These are phyloP conservation scores for Ganoderma leucocontextum DNA, from an alignment of 1,284 basidiomycete species.

Conservation along the genomic window DNA sequence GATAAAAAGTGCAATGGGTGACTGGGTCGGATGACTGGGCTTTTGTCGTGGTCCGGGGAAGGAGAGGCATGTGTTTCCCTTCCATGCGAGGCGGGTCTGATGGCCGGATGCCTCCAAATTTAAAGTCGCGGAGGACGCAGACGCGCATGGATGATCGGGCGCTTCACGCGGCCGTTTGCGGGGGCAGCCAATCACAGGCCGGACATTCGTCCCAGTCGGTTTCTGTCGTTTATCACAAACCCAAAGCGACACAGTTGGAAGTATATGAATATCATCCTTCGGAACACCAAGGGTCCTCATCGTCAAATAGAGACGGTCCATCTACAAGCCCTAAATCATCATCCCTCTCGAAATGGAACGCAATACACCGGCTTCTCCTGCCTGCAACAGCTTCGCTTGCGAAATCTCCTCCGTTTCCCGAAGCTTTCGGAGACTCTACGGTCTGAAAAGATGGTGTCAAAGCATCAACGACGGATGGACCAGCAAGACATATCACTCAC, in stretches of 20 bases:
- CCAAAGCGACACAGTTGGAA: not conserved
- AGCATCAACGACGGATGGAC: not conserved
- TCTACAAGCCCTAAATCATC: conserved; percentile 19
- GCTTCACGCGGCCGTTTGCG: not conserved
- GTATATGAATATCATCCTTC: not conserved
- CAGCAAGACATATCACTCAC: not conserved
- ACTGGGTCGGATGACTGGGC: not conserved
- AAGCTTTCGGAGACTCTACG: not conserved
- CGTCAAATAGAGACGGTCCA: conserved; percentile 34
- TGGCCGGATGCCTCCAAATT: conserved; percentile 20
- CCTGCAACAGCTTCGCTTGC: not conserved
- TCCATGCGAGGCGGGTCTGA: conserved; percentile 17
- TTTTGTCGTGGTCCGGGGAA: conserved; percentile 17
- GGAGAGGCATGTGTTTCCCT: conserved; percentile 27
- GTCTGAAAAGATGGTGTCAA: not conserved
- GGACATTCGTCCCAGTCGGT: conserved; percentile 3
- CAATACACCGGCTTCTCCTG: not conserved
- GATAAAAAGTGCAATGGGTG: not conserved
- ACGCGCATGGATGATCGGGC: conserved; percentile 21
- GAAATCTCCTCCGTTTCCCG: not conserved
- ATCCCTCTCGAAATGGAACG: not conserved
- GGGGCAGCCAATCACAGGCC: conserved; percentile 16
- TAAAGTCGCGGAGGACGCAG: conserved; percentile 2
- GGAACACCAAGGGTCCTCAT: conserved; percentile 15
- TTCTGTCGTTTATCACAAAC: not conserved